These are phyloP conservation scores for Candida boleticola DNA, from an alignment of 805 yeast species.

Conservation along the genomic window DNA sequence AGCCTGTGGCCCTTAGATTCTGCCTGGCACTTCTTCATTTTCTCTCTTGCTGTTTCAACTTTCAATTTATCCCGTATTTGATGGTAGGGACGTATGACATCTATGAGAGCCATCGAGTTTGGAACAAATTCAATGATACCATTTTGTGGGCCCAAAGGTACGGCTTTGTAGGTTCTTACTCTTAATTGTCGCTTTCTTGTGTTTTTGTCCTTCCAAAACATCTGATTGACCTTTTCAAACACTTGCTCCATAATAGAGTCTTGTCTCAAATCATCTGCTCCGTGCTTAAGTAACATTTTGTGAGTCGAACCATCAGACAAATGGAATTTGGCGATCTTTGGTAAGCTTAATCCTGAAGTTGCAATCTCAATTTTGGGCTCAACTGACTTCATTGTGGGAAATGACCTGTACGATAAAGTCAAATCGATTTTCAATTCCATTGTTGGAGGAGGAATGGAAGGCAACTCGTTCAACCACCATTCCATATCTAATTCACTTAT, in stretches of 20 bases:
- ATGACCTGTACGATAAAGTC: slow-evolving; percentile 40
- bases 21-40: slow-evolving; percentile 59
- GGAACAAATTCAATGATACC: slow-evolving; percentile 91
- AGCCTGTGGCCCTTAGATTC: slow-evolving; percentile 43
- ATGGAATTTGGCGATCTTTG: slow-evolving; percentile 65
- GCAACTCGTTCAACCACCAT: slow-evolving; percentile 60
- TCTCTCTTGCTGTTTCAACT: slow-evolving; percentile 56
- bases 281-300: slow-evolving; percentile 72
- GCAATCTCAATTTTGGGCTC: slow-evolving; percentile 58
- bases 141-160: slow-evolving; percentile 82
- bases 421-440: slow-evolving; percentile 39
- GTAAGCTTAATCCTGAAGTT: slow-evolving; percentile 79
- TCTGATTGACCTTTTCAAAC: slow-evolving; percentile 76
- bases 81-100: slow-evolving; percentile 67
- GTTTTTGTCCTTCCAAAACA: slow-evolving; percentile 54
- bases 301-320: slow-evolving; percentile 59
- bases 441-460: slow-evolving; percentile 70
- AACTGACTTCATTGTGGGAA: slow-evolving; percentile 49
- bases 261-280: slow-evolving; percentile 89
- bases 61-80: slow-evolving; percentile 40
- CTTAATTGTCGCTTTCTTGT: slow-evolving; percentile 56
- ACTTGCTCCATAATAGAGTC: slow-evolving; percentile 98
- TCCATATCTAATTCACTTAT: slow-evolving; percentile 35
- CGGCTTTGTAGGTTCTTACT: slow-evolving; percentile 82
- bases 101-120: slow-evolving; percentile 68